These are phyloP conservation scores for Vaccinium myrtillus DNA, from an alignment of 148 eudicot species.

Conservation along the genomic window DNA sequence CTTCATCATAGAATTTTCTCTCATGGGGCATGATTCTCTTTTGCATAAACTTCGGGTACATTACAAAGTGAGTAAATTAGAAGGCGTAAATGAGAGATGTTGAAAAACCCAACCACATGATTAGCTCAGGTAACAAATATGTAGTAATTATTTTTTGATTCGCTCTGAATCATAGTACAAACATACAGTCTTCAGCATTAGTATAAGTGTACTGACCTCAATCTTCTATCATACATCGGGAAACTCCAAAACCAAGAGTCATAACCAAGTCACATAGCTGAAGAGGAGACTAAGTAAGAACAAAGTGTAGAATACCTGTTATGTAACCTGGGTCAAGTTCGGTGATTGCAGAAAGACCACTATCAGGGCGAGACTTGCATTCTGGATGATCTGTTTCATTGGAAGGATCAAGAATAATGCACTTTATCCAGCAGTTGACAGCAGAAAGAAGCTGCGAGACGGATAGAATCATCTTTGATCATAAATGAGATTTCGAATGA, in stretches of 20 bases:
- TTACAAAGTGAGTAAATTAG: not conserved
- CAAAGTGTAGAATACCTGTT: constrained; percentile 51
- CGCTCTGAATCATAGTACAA: not conserved
- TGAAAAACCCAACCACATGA: not conserved
- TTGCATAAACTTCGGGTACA: not conserved
- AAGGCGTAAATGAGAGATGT: not conserved
- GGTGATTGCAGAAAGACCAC: constrained; percentile 96
- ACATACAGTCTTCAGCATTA: not conserved
- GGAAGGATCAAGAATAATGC: constrained; percentile 85
- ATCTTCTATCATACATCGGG: not conserved
- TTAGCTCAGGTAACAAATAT: not conserved
- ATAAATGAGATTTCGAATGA: not conserved
- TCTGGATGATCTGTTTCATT: constrained; percentile 92
- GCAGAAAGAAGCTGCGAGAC: constrained; percentile 82
- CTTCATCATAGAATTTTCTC: not conserved
- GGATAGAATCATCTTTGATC: constrained; percentile 8
- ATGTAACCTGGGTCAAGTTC: constrained; percentile 98
- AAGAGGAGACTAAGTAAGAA: not conserved
- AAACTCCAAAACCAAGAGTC: not conserved
- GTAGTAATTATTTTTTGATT: not conserved
- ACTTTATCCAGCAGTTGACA: constrained; percentile 98
- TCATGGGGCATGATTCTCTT: not conserved
- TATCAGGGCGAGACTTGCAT: constrained; percentile 98
- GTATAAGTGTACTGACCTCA: not conserved
- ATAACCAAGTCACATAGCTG: not conserved